phyloP scores from a whole-genome alignment of 306 rosid genomes.

The Glycyrrhiza uralensis region DNA sequence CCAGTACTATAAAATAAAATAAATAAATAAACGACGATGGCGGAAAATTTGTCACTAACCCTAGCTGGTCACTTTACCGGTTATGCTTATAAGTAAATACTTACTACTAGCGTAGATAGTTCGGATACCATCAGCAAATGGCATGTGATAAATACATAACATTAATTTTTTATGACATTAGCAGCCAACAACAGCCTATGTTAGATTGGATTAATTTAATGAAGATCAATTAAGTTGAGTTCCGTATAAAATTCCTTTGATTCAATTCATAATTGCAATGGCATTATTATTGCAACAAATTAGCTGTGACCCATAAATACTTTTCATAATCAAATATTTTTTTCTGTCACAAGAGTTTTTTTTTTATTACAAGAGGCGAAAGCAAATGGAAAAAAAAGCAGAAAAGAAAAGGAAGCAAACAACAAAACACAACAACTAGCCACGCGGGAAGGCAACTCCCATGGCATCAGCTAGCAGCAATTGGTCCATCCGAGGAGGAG shows the following conservation, averaged over 20 bases:
- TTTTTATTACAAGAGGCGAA: too few species aligned
- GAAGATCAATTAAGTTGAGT: neutral
- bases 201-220: neutral
- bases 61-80: neutral
- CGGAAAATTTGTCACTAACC: neutral
- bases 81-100: neutral
- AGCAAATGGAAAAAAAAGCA: too few species aligned
- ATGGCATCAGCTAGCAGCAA: too few species aligned
- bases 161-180: neutral
- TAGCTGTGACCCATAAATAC: neutral
- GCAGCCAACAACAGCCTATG: neutral
- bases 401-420: too few species aligned
- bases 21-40: neutral
- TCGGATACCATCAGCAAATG: neutral
- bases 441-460: too few species aligned
- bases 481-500: too few species aligned
- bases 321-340: neutral
- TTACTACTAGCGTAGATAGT: neutral
- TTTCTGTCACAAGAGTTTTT: too few species aligned
- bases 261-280: neutral
- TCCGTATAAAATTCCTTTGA: neutral
- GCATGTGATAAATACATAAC: neutral
- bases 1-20: neutral
- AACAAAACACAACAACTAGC: too few species aligned
- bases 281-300: constrained; percentile 1